Evolutionary conservation across 2,329 filamentous ascomycete genomes (phyloP), one percentile per base, ranked within the genome.

Genomic region (Ustulina deusta): DNA sequence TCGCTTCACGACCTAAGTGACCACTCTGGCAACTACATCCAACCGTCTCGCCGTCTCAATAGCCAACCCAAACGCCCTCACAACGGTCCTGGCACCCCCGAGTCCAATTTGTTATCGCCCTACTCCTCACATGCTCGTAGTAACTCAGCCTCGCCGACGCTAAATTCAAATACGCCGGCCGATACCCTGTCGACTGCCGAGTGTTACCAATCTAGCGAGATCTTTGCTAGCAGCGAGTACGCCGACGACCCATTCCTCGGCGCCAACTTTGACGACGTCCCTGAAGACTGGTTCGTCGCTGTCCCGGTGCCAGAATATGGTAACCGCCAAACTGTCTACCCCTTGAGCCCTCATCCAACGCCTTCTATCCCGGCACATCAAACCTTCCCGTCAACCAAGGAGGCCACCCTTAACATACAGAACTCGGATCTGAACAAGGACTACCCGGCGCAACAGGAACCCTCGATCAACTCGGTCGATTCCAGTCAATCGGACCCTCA

Each of bases 341-440:
- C 85, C 38, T 74, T 87, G 71, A 88, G 85, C 68, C 86, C 86
- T 29, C 82, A 84, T 57, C 83, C 83, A 66, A 86, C 84, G 17
- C 83, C 83, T 22, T 84, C 84, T 10, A 75, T 85, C 10, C 79
- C 83, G 68, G 80, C 81, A n/a, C 76, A 78, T 1, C 83, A 84
- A 3, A 83, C 83, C 17, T 75, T 74, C 22, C 58, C 17, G 46
- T 20, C 60, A 54, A 60, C 29, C 29, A 57, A 65, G 34, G 62
- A 58, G 15, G 7, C 57, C n/a, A 34, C 38, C 55, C 32, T 34
- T 29, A 61, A 51, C 48, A 58, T 61, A 27, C 59, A 62, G 11
- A 36, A 40, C 17, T 81, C 82, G 4, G 75, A 83, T 34, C 82
- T 82, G 17, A 80, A 81, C 6, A 80, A 82, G 36, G 78, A 83